Percentiles rank a stretch among this genome's conserved stretches.
Evolutionary conservation across 345 rosid species (phyloP).

Genomic region (Salix caprea): DNA sequence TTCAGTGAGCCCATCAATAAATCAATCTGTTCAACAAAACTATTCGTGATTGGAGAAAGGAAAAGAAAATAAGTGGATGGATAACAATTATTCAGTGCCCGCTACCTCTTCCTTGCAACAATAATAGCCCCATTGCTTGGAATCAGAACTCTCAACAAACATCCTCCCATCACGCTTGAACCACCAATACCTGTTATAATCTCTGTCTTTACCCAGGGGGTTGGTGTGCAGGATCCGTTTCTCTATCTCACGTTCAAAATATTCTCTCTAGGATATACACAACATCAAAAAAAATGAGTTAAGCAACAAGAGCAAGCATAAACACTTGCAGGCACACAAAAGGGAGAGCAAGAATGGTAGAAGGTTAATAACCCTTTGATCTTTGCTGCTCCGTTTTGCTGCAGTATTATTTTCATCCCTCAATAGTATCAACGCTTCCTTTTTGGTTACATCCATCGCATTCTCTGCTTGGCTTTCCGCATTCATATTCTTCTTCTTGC

Average conservation of each 20-base stretch:
- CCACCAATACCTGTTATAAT: conserved; percentile 94
- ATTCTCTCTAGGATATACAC: conserved; percentile 47
- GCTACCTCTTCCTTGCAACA: conserved; percentile 84
- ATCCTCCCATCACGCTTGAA: conserved; percentile 86
- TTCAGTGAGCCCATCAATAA: conserved; percentile 81
- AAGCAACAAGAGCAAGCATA: not conserved
- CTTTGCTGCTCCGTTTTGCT: conserved; percentile 49
- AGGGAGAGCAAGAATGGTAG: conserved; percentile 3
- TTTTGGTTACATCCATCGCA: conserved; percentile 14
- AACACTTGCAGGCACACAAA: conserved; percentile 4
- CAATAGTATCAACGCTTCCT: conserved; percentile 24
- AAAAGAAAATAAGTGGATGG: not conserved
- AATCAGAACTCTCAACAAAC: conserved; percentile 81
- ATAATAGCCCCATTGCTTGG: conserved; percentile 81
- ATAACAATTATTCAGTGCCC: conserved; percentile 4
- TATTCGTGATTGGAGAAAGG: not conserved
- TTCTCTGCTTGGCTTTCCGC: conserved; percentile 27
- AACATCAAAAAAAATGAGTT: not conserved
- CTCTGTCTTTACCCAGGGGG: conserved; percentile 77
- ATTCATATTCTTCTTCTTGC: conserved; percentile 41
- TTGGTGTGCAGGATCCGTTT: conserved; percentile 60
- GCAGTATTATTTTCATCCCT: conserved; percentile 48
- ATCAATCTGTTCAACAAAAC: conserved; percentile 53
- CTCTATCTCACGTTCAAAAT: conserved; percentile 85
- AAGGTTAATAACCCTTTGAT: conserved; percentile 62